Evolutionary conservation across 202 grass and related monocot species (phyloP), one percentile per base, ranked within the genome.

Genomic region (Setaria viridis): DNA sequence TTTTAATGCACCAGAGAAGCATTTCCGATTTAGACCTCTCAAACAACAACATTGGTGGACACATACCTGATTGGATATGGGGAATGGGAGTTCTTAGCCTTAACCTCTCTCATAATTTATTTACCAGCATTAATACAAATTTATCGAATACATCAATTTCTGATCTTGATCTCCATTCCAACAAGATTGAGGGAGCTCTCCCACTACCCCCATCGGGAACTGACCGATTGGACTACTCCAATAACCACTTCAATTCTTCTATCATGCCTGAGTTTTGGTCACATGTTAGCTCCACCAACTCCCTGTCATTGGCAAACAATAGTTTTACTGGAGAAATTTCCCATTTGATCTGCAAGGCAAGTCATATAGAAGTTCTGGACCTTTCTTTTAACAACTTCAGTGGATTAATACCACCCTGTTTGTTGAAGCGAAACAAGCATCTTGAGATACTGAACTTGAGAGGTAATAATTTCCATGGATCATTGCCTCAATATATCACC

Each of bases 1-100:
- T 91, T n/a, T 33, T 88, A 33, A 81, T 20, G 55, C 57, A 82
- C 11, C 85, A 67, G 14, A 6, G 3, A 63, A 2, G 0, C 3
- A 81, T 65, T 10, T 17, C 1, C 0, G 5, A 4, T 0, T 37
- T 91, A 15, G 85, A 91, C 81, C 81, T 91, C 11, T 91, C 89
- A 2, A 82, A 42, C 49, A 91, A 91, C 34, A 77, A 83, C 2
- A 91, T 87, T 77, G 9, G 4, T 39, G 89, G 81, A 45, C 59
- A 33, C 9, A 72, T 91, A 77, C 89, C 89, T 0, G 43, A 73
- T 16, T 91, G 89, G 89, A 70, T 91, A 48, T 87, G 84, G 85
- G 80, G 25, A 9, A 87, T 65, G 48, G 77, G 70, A 66, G 32
- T 10, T 48, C 6, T 0, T 30, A 46, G 46, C 1, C 51, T 91